Percentiles rank a stretch among this genome's conserved stretches.
Evolutionary conservation across 73 alveolate species (phyloP).

Genomic region (Stentor coeruleus): DNA sequence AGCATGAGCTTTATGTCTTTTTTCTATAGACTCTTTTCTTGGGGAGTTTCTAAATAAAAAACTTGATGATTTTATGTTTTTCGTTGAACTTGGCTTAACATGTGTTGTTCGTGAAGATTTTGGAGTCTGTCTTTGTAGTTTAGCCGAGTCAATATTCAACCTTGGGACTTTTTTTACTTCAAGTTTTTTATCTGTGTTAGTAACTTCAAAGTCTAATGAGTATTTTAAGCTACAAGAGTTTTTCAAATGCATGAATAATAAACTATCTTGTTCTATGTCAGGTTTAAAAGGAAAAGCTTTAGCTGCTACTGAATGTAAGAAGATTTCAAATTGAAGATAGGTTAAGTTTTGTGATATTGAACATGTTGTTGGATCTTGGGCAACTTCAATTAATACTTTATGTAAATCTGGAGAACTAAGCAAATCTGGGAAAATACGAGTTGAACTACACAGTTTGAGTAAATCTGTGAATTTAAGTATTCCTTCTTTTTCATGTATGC

Average conservation of each 20-base stretch:
- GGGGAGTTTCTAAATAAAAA: too few relatives aligned
- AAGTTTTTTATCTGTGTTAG: too few relatives aligned
- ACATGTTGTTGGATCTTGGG: background rate
- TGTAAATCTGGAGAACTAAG: background rate
- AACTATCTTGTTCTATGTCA: background rate
- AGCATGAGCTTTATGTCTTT: too few relatives aligned
- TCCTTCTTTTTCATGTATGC: background rate
- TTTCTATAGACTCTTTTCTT: too few relatives aligned
- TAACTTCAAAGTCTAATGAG: background rate
- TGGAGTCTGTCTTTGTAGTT: too few relatives aligned
- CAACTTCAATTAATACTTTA: background rate
- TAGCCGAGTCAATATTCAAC: background rate
- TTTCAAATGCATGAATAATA: background rate
- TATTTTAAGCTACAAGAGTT: background rate
- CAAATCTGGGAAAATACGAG: background rate
- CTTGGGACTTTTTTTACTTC: background rate
- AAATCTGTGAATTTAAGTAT: background rate
- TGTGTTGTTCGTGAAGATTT: too few relatives aligned
- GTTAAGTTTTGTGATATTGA: background rate
- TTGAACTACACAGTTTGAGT: background rate
- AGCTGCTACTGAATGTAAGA: background rate
- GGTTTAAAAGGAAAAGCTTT: background rate
- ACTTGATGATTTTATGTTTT: too few relatives aligned
- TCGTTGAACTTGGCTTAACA: too few relatives aligned
- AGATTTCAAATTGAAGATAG: background rate